Conservation (phyloP, 257 asterid species). For the Fraxinus cuspidata region DNA sequence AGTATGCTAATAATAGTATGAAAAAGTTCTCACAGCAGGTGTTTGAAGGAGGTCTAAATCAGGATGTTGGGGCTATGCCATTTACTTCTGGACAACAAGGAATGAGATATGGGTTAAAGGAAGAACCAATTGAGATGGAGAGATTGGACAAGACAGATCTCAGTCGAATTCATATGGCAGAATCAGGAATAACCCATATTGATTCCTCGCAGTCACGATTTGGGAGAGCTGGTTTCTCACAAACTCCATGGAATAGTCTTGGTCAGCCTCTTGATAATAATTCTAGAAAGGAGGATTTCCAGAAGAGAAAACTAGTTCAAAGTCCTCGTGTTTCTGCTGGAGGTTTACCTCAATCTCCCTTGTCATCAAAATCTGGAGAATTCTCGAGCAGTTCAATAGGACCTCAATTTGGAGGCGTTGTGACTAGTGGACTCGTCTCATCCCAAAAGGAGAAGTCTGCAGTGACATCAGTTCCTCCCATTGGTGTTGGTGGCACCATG, state of each 20-base stretch:
- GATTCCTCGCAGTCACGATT: conserved; percentile 54
- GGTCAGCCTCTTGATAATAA: conserved; percentile 71
- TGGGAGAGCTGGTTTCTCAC: conserved; percentile 65
- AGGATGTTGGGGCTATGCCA: conserved; percentile 59
- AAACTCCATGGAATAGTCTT: conserved; percentile 70
- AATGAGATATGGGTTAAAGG: conserved; percentile 76
- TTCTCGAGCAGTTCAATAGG: conserved; percentile 95
- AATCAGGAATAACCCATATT: conserved; percentile 53
- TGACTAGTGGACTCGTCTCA: conserved; percentile 61
- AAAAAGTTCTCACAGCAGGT: conserved; percentile 71
- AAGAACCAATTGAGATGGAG: conserved; percentile 80
- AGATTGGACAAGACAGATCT: conserved; percentile 62
- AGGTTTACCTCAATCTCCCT: conserved; percentile 93
- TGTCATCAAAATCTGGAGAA: conserved; percentile 94
- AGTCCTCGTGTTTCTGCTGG: conserved; percentile 94
- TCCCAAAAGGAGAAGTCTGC: conserved; percentile 82
- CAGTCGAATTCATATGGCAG: conserved; percentile 54
- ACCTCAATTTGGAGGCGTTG: conserved; percentile 77
- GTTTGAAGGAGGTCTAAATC: conserved; percentile 71
- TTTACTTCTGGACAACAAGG: conserved; percentile 73
- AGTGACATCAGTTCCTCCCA: conserved; percentile 62
- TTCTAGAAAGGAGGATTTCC: conserved; percentile 76
- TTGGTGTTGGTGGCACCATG: conserved; percentile 57
- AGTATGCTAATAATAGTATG: conserved; percentile 56
- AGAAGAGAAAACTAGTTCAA: conserved; percentile 77